These are phyloP conservation scores for Calonectria fujianensis DNA, from an alignment of 2,329 filamentous ascomycete species.

Conservation along the genomic window DNA sequence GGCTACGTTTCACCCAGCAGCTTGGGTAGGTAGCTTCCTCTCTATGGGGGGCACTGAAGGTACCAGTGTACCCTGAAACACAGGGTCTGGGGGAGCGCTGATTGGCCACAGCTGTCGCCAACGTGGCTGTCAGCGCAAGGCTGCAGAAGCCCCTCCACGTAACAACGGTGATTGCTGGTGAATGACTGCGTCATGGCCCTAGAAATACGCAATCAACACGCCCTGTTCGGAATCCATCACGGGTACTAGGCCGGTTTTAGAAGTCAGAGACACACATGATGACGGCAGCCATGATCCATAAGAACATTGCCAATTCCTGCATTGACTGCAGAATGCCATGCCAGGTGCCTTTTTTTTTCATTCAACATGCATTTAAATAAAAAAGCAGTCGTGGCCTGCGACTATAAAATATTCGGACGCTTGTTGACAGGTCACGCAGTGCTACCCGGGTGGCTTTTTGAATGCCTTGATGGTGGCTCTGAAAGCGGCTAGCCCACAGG, in stretches of 20 bases:
- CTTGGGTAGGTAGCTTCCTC: conserved; percentile 39
- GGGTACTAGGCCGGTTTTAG: conserved; percentile 15
- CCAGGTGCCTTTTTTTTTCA: background rate
- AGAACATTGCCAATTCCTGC: background rate
- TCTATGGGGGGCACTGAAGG: conserved; percentile 44
- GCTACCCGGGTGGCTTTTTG: background rate
- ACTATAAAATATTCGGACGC: background rate
- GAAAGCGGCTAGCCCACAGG: conserved; percentile 21
- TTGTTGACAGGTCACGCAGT: background rate
- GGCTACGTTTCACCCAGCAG: conserved; percentile 54
- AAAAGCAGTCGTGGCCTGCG: background rate
- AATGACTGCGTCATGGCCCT: conserved; percentile 38
- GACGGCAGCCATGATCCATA: conserved; percentile 6
- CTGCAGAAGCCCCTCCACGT: conserved; percentile 52
- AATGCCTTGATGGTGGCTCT: background rate
- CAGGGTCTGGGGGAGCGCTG: conserved; percentile 33
- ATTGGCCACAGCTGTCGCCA: conserved; percentile 49
- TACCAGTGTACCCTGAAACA: conserved; percentile 38
- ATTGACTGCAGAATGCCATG: background rate
- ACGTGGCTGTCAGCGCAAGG: conserved; percentile 52
- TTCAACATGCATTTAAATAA: background rate
- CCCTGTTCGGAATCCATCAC: conserved; percentile 11
- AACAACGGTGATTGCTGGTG: conserved; percentile 33
- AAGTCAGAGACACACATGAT: conserved; percentile 21
- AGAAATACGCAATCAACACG: conserved; percentile 34